Base-by-base conservation (phyloP, 108 stramenopile species). In the Pelagomonas calceolata region DNA sequence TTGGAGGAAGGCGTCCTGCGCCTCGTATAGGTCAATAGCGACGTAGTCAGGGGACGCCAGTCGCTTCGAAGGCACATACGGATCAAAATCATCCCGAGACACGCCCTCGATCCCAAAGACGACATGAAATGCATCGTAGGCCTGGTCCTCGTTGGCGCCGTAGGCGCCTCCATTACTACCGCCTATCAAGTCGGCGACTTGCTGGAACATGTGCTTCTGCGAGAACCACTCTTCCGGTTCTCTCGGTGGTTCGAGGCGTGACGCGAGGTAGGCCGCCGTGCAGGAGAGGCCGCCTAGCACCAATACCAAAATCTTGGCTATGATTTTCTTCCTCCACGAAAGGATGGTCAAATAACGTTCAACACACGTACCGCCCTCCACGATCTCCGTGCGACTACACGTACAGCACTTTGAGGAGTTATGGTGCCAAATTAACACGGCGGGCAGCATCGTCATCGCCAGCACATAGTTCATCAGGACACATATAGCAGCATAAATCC, bases 401-500 rank as follows among this genome's bases (percentile, higher is more conserved):
- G n/a, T n/a, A n/a, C n/a, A n/a, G n/a, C n/a, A n/a, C n/a, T n/a
- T n/a, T n/a, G n/a, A n/a, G n/a, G n/a, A n/a, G n/a, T n/a, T n/a
- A n/a, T n/a, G n/a, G 39, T 43, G 39, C 39, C 39, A 43, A n/a
- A 73, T 21, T 31, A 73, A 30, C 21, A 66, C 36, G 5, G 72
- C 12, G n/a, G 79, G 79, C n/a, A 36, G 66, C 18, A 80, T 18
- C 9, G 64, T 46, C 31, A 80, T 69, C 31, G 45, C 72, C 46
- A 75, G 51, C 31, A 68, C n/a, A 33, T 65, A 77, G 72, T 76
- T 77, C 63, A 77, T 21, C 35, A 77, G 26, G 33, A 80, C 71
- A 76, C 46, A n/a, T 0, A 66, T 44, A 4, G 79, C 79, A 34
- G 76, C 76, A 64, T 72, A 80, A 66, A 66, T 44, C 30, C 79